Percentiles rank a stretch among this genome's conserved stretches.
Conservation (phyloP, 139 green algal genomes). For the Chlamydomonas incerta region DNA sequence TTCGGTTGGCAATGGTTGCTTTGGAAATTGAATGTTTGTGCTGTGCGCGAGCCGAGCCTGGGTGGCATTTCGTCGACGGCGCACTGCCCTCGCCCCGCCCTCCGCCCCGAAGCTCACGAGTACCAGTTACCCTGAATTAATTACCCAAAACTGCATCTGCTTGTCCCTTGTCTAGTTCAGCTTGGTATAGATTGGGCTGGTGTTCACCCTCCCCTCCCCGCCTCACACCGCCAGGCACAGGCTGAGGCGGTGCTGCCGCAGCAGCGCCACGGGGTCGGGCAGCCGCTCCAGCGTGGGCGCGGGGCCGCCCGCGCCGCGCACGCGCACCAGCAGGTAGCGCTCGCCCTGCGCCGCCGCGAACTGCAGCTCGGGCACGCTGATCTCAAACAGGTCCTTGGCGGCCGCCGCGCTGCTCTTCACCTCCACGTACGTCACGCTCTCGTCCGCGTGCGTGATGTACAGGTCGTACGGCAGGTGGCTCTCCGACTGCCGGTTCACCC, state of each 20-base stretch:
- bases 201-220: too few species aligned
- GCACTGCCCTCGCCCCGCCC: too few species aligned
- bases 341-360: constrained; percentile 31
- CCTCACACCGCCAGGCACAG: constrained; percentile 13
- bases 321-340: constrained; percentile 36
- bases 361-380: constrained; percentile 26
- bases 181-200: too few species aligned
- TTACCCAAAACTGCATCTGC: too few species aligned
- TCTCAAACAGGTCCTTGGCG: constrained; percentile 51
- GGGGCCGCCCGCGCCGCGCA: constrained; percentile 23
- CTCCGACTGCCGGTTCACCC: constrained; percentile 59
- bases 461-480: constrained; percentile 59
- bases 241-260: background rate
- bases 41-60: too few species aligned
- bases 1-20: too few species aligned
- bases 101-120: too few species aligned
- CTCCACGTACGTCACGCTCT: constrained; percentile 44
- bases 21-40: too few species aligned
- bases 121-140: too few species aligned
- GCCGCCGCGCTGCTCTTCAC: constrained; percentile 34
- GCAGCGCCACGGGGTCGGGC: constrained; percentile 3
- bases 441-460: constrained; percentile 25
- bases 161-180: too few species aligned
- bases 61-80: too few species aligned
- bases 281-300: constrained; percentile 35